Conservation (phyloP, 192 early-diverging fungal genomes). For the Entomortierella chlamydospora region DNA sequence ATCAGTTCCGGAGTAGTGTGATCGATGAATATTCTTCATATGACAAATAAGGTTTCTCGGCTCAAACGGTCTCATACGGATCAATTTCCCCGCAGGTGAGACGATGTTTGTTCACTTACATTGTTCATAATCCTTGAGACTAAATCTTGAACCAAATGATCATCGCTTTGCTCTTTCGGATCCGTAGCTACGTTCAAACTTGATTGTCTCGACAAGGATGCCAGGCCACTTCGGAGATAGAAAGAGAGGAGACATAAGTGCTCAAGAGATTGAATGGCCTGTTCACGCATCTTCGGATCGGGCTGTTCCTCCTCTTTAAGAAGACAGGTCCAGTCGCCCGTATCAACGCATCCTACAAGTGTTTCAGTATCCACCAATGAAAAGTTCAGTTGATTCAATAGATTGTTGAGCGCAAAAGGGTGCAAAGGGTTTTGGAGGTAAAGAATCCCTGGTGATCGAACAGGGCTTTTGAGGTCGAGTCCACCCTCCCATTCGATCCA, state of each 20-base stretch:
- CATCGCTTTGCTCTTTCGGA: conserved; percentile 15
- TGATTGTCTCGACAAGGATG: neutral
- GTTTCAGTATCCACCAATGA: conserved; percentile 34
- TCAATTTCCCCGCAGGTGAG: neutral
- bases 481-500: conserved; percentile 51
- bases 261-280: conserved; percentile 33
- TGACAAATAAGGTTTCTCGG: conserved; percentile 42
- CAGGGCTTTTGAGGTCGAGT: conserved; percentile 26
- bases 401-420: conserved; percentile 20
- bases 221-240: conserved; percentile 37
- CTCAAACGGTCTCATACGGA: conserved; percentile 1
- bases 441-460: conserved; percentile 31
- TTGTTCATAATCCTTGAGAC: conserved; percentile 26
- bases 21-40: conserved; percentile 2
- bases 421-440: conserved; percentile 48
- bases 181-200: neutral
- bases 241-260: conserved; percentile 35
- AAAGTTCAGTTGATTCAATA: conserved; percentile 31
- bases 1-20: neutral
- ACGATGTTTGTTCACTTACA: conserved; percentile 24
- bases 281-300: conserved; percentile 11
- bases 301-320: conserved; percentile 13
- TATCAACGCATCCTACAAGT: conserved; percentile 40
- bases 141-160: conserved; percentile 17
- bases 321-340: conserved; percentile 41